phyloP scores from a whole-genome alignment of 108 stramenopile species.

The Pseudonitzschia delicatissima region DNA sequence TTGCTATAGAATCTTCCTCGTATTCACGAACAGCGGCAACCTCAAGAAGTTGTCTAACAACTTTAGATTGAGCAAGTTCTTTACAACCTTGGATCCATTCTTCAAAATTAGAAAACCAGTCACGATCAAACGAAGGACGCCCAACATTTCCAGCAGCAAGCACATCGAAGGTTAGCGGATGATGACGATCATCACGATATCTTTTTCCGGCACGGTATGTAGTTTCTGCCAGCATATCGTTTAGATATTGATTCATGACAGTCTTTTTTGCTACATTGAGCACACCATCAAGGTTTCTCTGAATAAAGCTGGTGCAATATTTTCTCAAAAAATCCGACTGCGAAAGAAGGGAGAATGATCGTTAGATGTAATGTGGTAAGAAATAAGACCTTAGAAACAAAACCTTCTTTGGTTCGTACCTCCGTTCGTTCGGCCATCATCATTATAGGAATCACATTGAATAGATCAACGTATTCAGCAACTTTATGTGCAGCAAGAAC shows the following conservation, averaged over 20 bases:
- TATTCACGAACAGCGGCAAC: slow-evolving; percentile 2
- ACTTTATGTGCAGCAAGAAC: slow-evolving; percentile 46
- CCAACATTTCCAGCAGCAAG: slow-evolving; percentile 23
- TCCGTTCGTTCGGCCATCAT: slow-evolving; percentile 57
- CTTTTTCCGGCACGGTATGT: slow-evolving; percentile 1
- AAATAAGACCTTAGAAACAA: not conserved
- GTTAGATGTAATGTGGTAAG: slow-evolving; percentile 1
- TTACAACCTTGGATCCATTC: slow-evolving; percentile 30
- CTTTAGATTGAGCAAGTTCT: slow-evolving; percentile 1
- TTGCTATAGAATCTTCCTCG: slow-evolving; percentile 2
- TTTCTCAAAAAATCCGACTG: slow-evolving; percentile 34
- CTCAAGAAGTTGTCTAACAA: slow-evolving; percentile 1
- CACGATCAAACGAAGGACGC: slow-evolving; percentile 19
- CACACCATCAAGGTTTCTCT: slow-evolving; percentile 77
- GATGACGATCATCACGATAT: slow-evolving; percentile 49
- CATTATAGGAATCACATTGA: slow-evolving; percentile 73
- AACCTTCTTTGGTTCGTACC: slow-evolving; percentile 11
- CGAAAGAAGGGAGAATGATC: not conserved
- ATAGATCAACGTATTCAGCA: slow-evolving; percentile 68
- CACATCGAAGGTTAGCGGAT: slow-evolving; percentile 52
- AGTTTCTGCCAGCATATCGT: slow-evolving; percentile 39
- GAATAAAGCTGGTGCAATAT: slow-evolving; percentile 67
- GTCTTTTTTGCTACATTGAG: slow-evolving; percentile 56
- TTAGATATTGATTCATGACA: slow-evolving; percentile 56
- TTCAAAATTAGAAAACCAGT: slow-evolving; percentile 22